phyloP scores from a whole-genome alignment of 495 filamentous ascomycete genomes.

The Lasiosphaeris hirsuta region DNA sequence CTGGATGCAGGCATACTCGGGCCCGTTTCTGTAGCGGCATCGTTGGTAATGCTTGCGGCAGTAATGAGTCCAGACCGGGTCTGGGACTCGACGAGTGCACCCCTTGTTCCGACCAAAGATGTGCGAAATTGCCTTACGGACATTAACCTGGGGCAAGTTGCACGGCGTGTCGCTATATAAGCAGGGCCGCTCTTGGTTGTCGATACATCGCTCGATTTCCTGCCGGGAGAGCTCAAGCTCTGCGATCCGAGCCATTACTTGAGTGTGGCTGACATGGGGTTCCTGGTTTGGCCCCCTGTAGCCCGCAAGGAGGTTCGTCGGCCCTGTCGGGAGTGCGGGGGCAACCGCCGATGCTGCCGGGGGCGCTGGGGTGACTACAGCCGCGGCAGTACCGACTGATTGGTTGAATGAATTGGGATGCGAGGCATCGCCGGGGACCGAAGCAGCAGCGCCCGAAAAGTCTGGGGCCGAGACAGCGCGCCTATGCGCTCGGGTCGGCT shows the following conservation, averaged over 20 bases:
- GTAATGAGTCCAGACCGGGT: slow-evolving; percentile 62
- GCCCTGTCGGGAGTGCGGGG: too few relatives aligned
- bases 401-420: too few relatives aligned
- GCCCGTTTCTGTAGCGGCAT: slow-evolving; percentile 58
- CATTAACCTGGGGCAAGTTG: slow-evolving; percentile 41
- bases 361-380: too few relatives aligned
- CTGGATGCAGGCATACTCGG: slow-evolving; percentile 58
- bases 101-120: slow-evolving; percentile 87
- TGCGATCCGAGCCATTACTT: too few relatives aligned
- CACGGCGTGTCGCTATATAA: slow-evolving; percentile 33
- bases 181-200: background rate
- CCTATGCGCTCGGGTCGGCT: background rate
- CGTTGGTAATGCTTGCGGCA: slow-evolving; percentile 89
- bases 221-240: too few relatives aligned
- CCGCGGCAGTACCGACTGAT: too few relatives aligned
- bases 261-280: too few relatives aligned
- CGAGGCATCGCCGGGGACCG: too few relatives aligned
- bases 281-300: too few relatives aligned
- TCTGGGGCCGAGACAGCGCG: slow-evolving; percentile 3
- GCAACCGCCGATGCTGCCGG: too few relatives aligned
- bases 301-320: too few relatives aligned
- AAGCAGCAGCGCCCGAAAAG: background rate
- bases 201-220: background rate
- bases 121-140: slow-evolving; percentile 76
- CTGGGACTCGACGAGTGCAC: slow-evolving; percentile 64